These are phyloP conservation scores for Entoloma clypeatum DNA, from an alignment of 1,284 basidiomycete species.

Conservation along the genomic window DNA sequence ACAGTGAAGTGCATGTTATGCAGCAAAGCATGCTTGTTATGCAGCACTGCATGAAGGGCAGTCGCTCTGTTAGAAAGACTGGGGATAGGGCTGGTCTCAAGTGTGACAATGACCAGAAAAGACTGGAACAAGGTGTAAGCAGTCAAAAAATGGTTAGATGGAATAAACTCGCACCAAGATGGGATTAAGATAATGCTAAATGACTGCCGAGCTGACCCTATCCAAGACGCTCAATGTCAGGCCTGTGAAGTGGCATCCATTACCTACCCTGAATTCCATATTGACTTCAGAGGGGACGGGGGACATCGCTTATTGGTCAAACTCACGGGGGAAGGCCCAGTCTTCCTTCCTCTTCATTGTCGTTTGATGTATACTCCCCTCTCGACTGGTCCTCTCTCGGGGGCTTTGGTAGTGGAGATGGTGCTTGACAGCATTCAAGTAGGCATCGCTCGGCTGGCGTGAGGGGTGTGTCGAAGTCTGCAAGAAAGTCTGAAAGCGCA, in stretches of 20 bases:
- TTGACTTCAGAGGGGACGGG: no score
- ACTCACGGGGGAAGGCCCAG: no score
- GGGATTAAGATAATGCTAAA: conserved; percentile 85
- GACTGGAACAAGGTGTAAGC: conserved; percentile 47
- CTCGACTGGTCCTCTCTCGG: no score
- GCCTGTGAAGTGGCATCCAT: background rate
- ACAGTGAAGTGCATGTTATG: conserved; percentile 83
- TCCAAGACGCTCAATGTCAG: conserved; percentile 8
- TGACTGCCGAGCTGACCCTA: conserved; percentile 89
- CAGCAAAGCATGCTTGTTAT: conserved; percentile 86
- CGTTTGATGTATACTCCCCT: no score
- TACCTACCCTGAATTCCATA: conserved; percentile 88
- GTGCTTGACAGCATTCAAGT: no score
- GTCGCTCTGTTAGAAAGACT: conserved; percentile 72
- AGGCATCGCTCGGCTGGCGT: no score
- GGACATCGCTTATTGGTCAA: no score
- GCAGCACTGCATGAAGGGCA: conserved; percentile 77
- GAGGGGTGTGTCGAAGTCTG: no score
- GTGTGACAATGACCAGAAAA: conserved; percentile 87
- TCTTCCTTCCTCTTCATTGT: no score
- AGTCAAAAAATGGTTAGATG: background rate
- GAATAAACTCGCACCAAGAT: conserved; percentile 76
- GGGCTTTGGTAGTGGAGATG: no score
- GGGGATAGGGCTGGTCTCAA: conserved; percentile 78
- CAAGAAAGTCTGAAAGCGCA: no score